These are phyloP conservation scores for Suhomyces wounanorum DNA, from an alignment of 1,139 yeast genomes.

Conservation along the genomic window DNA sequence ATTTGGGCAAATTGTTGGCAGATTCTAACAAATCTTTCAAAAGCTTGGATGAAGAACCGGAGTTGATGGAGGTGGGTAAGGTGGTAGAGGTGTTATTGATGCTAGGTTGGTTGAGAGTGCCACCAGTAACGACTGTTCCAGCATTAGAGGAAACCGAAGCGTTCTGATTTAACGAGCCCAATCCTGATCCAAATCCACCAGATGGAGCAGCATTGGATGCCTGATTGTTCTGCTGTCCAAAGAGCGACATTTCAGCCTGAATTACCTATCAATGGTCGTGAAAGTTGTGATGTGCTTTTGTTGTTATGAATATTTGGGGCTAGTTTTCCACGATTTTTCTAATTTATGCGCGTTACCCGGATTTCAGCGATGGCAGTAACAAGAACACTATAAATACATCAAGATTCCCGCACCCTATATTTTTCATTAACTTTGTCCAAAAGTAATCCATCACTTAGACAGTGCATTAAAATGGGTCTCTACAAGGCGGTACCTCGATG, in stretches of 20 bases:
- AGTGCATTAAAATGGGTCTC: constrained; percentile 42
- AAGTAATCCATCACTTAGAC: constrained; percentile 56
- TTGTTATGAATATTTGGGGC: constrained; percentile 13
- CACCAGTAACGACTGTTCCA: constrained; percentile 4
- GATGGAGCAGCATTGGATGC: constrained; percentile 1
- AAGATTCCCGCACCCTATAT: constrained; percentile 1
- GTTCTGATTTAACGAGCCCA: constrained; percentile 8
- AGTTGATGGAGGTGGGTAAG: constrained; percentile 10
- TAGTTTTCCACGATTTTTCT: constrained; percentile 9
- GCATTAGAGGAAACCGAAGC: not conserved
- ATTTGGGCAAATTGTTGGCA: constrained; percentile 67
- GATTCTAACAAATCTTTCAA: constrained; percentile 70
- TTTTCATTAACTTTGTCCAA: constrained; percentile 51
- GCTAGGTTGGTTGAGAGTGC: constrained; percentile 3
- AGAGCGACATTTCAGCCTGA: constrained; percentile 13
- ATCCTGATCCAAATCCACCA: constrained; percentile 11
- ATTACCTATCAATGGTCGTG: constrained; percentile 1
- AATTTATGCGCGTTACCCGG: constrained; percentile 17
- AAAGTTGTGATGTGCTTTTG: not conserved
- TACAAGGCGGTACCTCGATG: constrained; percentile 19
- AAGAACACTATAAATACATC: constrained; percentile 12
- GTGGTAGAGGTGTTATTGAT: constrained; percentile 1
- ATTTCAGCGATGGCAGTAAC: constrained; percentile 4
- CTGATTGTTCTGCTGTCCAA: constrained; percentile 11
- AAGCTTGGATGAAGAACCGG: constrained; percentile 20